Evolutionary conservation across 805 yeast species (phyloP), one percentile per base, ranked within the genome.

Genomic region (Zygotorulaspora florentina): DNA sequence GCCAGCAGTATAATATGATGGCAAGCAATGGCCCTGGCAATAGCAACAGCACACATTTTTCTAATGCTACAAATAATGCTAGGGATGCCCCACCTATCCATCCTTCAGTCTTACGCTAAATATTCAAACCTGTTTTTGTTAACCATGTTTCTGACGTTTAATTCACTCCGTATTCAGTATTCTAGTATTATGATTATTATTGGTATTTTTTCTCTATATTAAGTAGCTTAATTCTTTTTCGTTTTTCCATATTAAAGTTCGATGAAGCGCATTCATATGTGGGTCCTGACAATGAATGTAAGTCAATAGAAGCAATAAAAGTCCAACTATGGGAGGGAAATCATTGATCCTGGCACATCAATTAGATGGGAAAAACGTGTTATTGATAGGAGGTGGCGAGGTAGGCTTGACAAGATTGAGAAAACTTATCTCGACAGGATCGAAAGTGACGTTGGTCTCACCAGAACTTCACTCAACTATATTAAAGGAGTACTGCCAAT

Each of bases 361-460:
- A 42, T 41, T 66, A 10, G 42, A 47, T 8, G 56, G 46, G 15
- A 52, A 52, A 33, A 50, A 59, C 35, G 57, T 66, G 2, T 46
- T 66, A 12, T 41, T 66, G 8, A 58, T 66, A 12, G 70, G 70
- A 8, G 67, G 59, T 15, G 70, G 70, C n/a, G 65, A 58, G 31
- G 67, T 66, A 12, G 62, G 64, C 2, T 40, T 54, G 13, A 64
- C 68, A 1, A 53, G 70, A 43, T 35, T 66, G 12, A 51, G 50
- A 16, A 66, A 66, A 36, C 46, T 66, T 20, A 43, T 65, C 7
- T 62, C 66, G 0, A 62, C 68, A 2, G 66, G 66, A 8, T 59
- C 66, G 33, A 52, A 54, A 35, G 47, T 66, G n/a, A 61, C 67
- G 2, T 40, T 65, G 3, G 52, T 66, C 3, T 51, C 66, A 2